Evolutionary conservation across 1,284 basidiomycete species (phyloP), one percentile per base, ranked within the genome.

Genomic region (Pascua guehoae): DNA sequence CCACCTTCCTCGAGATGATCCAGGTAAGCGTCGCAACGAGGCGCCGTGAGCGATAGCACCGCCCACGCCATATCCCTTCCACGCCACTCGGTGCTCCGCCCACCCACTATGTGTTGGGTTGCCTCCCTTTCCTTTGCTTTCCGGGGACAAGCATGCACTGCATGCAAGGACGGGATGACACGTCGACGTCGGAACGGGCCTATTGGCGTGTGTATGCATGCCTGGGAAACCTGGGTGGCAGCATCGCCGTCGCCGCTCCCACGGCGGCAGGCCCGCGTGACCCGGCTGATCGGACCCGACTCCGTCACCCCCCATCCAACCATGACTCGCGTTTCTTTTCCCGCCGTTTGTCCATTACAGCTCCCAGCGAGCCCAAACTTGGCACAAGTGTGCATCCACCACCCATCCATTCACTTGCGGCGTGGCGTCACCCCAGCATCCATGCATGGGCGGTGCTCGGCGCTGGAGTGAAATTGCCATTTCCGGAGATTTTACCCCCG

Each of bases 1-100:
- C 77, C 47, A 71, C 75, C 42, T 79, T 76, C 71, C 68, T 76
- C 49, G 63, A 69, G 48, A 79, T 79, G 78, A 72, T 79, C 70
- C 75, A 76, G 73, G 78, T 79, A 59, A 73, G 77, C 24, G 24
- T 32, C 24, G 24, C 24, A 32, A 32, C 24, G 7, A 32, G 24
- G 24, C 24, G 24, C 24, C 49, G 36, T 56, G 44, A n/a, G 32
- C 15, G 15, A 11, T 40, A 12, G 53, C 11, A 16, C 16, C 18
- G n/a, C 39, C 39, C 39, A 24, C 43, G 17, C 54, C 54, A 40
- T 39, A 40, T 39, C 48, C 16, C 12, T 42, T 18, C 24, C 24
- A 32, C 24, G 24, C 24, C 24, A 32, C 24, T 32, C 24, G 24
- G 24, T 7, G 24, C 24, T 32, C 24, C 24, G 24, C 24, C 24